Evolutionary conservation across 371 early-diverging fungal genomes (phyloP).

Genomic region (Lichtheimia ramosa): DNA sequence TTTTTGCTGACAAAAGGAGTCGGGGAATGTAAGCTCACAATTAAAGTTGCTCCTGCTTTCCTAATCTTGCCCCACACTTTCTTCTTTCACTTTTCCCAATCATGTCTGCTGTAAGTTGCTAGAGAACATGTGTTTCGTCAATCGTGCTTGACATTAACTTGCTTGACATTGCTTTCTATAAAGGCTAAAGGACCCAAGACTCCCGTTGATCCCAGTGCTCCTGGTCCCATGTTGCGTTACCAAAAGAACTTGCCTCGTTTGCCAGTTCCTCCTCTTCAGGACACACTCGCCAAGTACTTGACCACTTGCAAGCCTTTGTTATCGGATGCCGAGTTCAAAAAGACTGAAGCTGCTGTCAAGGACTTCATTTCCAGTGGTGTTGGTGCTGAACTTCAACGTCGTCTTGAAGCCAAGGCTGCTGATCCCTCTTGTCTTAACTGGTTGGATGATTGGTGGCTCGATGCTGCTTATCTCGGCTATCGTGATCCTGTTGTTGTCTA

Average conservation of each 20-base stretch:
- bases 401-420: constrained; percentile 70
- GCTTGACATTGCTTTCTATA: too few relatives aligned
- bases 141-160: too few relatives aligned
- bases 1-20: too few relatives aligned
- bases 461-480: constrained; percentile 90
- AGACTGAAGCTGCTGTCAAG: constrained; percentile 68
- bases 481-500: constrained; percentile 94
- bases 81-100: too few relatives aligned
- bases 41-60: too few relatives aligned
- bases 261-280: constrained; percentile 86
- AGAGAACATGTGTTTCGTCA: too few relatives aligned
- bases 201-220: constrained; percentile 44
- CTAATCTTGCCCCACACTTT: too few relatives aligned
- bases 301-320: constrained; percentile 77
- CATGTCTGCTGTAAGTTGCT: too few relatives aligned
- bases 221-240: constrained; percentile 65
- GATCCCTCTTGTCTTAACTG: constrained; percentile 75
- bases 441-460: constrained; percentile 97
- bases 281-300: constrained; percentile 81
- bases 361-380: constrained; percentile 81
- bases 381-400: constrained; percentile 81
- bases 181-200: constrained; percentile 39
- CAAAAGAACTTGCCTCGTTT: constrained; percentile 78
- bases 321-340: constrained; percentile 68
- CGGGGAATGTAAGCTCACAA: too few relatives aligned